phyloP scores from a whole-genome alignment of 1,139 yeast genomes.

The Hyphopichia wangnamkhiaoensis region DNA sequence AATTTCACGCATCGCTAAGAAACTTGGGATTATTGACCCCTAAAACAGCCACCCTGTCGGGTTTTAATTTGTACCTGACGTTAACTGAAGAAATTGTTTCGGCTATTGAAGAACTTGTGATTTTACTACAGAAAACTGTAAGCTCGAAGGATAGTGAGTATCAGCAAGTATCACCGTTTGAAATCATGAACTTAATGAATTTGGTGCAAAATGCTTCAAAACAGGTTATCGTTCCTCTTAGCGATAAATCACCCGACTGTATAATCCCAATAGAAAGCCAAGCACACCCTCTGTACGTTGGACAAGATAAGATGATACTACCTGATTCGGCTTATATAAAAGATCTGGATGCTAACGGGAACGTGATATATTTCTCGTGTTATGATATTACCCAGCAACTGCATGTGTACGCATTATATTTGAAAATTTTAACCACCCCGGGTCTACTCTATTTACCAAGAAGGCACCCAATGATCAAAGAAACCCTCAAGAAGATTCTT shows the following conservation, averaged over 20 bases:
- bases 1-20: neutral
- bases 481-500: constrained; percentile 10
- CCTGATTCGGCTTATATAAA: constrained; percentile 8
- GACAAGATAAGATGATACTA: constrained; percentile 2
- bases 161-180: constrained; percentile 2
- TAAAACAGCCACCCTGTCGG: constrained; percentile 4
- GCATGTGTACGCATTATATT: constrained; percentile 11
- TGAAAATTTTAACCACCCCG: constrained; percentile 13
- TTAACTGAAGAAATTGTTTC: constrained; percentile 4
- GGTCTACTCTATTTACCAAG: constrained; percentile 14
- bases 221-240: constrained; percentile 5
- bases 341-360: constrained; percentile 6
- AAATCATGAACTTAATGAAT: constrained; percentile 2
- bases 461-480: constrained; percentile 15
- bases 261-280: constrained; percentile 10
- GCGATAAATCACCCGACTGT: neutral
- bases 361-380: constrained; percentile 10
- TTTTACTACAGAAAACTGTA: neutral
- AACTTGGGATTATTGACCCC: constrained; percentile 5
- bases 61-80: constrained; percentile 3
- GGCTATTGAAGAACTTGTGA: constrained; percentile 2
- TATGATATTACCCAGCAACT: constrained; percentile 14
- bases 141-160: neutral
- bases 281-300: constrained; percentile 15
- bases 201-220: constrained; percentile 2